Evolutionary conservation across 208 protist species (phyloP).

Genomic region (Phytomonas sp.): DNA sequence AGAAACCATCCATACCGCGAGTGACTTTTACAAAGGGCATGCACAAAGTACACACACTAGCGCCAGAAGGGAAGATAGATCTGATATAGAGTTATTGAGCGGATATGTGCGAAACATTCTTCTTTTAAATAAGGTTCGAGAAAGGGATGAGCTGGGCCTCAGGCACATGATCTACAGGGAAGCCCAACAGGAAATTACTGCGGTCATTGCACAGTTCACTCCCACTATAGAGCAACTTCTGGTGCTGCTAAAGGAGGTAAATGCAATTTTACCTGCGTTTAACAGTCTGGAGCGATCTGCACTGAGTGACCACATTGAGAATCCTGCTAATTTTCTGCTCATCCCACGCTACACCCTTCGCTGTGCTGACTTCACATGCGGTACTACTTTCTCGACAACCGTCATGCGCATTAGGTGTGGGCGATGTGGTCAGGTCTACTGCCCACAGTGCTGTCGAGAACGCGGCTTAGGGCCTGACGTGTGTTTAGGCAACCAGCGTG

Average conservation of each 20-base stretch:
- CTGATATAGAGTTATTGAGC: neutral
- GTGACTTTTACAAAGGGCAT: neutral
- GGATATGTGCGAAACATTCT: slow-evolving; percentile 2
- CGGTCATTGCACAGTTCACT: slow-evolving; percentile 6
- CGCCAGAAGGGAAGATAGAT: neutral
- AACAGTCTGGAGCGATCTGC: slow-evolving; percentile 26
- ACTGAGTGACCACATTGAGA: slow-evolving; percentile 23
- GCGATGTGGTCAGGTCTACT: slow-evolving; percentile 70
- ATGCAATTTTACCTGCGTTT: slow-evolving; percentile 22
- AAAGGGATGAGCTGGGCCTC: slow-evolving; percentile 2
- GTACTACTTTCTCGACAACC: slow-evolving; percentile 26
- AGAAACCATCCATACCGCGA: neutral
- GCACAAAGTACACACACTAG: neutral
- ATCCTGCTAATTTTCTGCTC: slow-evolving; percentile 30
- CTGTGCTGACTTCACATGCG: slow-evolving; percentile 25
- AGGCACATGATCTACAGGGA: neutral
- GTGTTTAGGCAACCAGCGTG: slow-evolving; percentile 15
- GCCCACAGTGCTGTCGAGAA: slow-evolving; percentile 44
- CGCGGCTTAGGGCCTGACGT: slow-evolving; percentile 35
- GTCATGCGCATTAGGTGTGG: slow-evolving; percentile 46
- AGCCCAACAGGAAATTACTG: slow-evolving; percentile 2
- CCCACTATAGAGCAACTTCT: slow-evolving; percentile 23
- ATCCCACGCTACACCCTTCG: slow-evolving; percentile 33
- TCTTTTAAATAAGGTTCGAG: slow-evolving; percentile 1
- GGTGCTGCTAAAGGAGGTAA: slow-evolving; percentile 24